Percentiles rank a stretch among this genome's conserved stretches.
These are phyloP conservation scores for Chytridium lagenaria DNA, from an alignment of 371 early-diverging fungal genomes.

Conservation along the genomic window DNA sequence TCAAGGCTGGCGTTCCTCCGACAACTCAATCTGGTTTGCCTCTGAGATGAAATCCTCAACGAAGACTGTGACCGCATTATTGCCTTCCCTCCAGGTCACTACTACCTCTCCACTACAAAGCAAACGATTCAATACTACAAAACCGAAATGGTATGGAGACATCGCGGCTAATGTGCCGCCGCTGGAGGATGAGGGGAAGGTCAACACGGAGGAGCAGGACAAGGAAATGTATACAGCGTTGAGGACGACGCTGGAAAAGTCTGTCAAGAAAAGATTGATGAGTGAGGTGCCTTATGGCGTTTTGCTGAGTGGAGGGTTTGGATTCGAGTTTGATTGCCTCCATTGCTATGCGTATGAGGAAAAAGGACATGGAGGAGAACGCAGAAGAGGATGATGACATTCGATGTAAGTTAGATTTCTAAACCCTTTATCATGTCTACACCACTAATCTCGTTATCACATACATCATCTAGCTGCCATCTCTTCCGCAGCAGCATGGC, in stretches of 20 bases:
- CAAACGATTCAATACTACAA: constrained; percentile 83
- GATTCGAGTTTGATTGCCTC: constrained; percentile 94
- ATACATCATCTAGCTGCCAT: constrained; percentile 41
- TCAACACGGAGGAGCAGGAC: constrained; percentile 41
- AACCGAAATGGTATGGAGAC: constrained; percentile 88
- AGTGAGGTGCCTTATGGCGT: constrained; percentile 97
- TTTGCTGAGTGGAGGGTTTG: constrained; percentile 90
- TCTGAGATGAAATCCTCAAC: constrained; percentile 94
- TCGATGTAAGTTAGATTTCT: constrained; percentile 58
- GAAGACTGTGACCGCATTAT: constrained; percentile 94
- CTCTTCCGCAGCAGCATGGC: constrained; percentile 66
- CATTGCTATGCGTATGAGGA: constrained; percentile 81
- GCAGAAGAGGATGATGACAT: constrained; percentile 72
- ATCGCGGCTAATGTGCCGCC: constrained; percentile 52
- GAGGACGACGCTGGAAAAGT: constrained; percentile 78
- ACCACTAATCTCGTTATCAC: neutral
- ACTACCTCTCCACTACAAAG: constrained; percentile 76
- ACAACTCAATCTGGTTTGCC: constrained; percentile 86
- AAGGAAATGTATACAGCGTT: constrained; percentile 69
- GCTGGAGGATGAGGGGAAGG: constrained; percentile 43
- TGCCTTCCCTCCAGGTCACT: constrained; percentile 95
- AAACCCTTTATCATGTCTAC: neutral
- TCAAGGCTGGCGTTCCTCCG: constrained; percentile 86
- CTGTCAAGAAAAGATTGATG: constrained; percentile 95
- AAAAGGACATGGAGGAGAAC: constrained; percentile 33